Evolutionary conservation across 257 asterid genomes (phyloP), one percentile per base, ranked within the genome.

Genomic region (Solanum bukasovii): DNA sequence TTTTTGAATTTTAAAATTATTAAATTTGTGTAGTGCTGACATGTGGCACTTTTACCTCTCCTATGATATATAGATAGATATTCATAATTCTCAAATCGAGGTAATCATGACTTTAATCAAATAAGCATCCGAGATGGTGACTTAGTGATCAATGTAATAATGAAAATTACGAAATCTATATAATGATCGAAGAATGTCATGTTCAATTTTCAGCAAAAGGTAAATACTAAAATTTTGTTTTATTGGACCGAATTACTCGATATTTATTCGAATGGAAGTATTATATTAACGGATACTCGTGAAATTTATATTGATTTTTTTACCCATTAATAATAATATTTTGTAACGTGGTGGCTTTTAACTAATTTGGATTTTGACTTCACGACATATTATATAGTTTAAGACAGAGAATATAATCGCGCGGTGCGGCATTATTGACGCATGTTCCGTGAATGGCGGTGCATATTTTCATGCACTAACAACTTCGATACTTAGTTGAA

Each of bases 381-480:
- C 2, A 8, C 4, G 67, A 25, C 42, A 46, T 65, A 23, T 10
- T 6, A 59, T 9, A 35, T 71, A 87, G 44, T 86, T 33, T 65
- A 87, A 63, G 29, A 29, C n/a, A 23, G 10, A 1, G 73, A 82
- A 82, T 38, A 33, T 10, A 46, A 33, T 68, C 74, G 84, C 74
- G 33, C 73, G 70, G 86, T 42, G 34, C 81, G 89, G 81, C 75
- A 12, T 34, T 49, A 67, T 13, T 35, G 25, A 31, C 71, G 72
- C 63, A 61, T 52, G 35, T 79, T 16, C n/a, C 91, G 88, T 83
- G 89, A 89, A 72, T 89, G 81, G 56, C 89, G 91, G 89, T 83
- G 84, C 8, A 14, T 71, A 71, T 33, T 25, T 34, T n/a, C 71
- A 59, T 21, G 38, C 27, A n/a, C 25, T 13, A 21, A 37, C 56